Base-by-base conservation (phyloP, 2,329 filamentous ascomycete species). In the Fonsecaea nubica region DNA sequence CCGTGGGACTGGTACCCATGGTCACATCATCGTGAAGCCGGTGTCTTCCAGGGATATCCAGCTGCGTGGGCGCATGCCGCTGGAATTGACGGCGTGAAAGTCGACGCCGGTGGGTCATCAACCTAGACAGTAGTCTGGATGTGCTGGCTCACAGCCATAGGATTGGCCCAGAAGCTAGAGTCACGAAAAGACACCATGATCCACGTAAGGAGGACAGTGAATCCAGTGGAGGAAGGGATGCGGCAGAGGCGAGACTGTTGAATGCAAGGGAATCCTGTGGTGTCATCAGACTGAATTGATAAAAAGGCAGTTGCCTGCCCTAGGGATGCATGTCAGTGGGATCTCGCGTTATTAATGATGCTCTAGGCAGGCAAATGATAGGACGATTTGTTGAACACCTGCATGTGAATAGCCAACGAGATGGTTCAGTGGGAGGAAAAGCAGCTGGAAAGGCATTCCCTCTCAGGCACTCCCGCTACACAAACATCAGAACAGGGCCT, bases 131-230 rank as follows among this genome's bases (percentile, higher is more conserved):
- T 50, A 50, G 45, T 50, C 7, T 50, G 21, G 45, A 9, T 50
- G 45, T 50, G 45, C 9, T 50, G 45, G 45, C 45, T 50, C 45
- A 50, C 9, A 12, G 45, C 25, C 18, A 50, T 50, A 50, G 45
- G 45, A 50, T 50, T 30, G 45, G 45, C 21, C 15, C 45, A 21
- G 25, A 50, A 10, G 45, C 18, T 50, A 50, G n/a, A 50, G 18
- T 3, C 2, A 12, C n/a, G 12, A 50, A 50, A 12, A 50, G 18
- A 25, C 0, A 50, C 45, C 45, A 8, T 25, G 45, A 50, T 50
- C 45, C 45, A 50, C 12, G 45, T 10, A 50, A 25, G 45, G 0
- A 50, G 18, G 9, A 21, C 4, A 12, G 18, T 9, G 18, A 18
- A 8, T 13, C 18, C n/a, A 25, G 45, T 25, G 45, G 18, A 50